Base-by-base conservation (phyloP, 768 basidiomycete genomes). In the Mycena pura region DNA sequence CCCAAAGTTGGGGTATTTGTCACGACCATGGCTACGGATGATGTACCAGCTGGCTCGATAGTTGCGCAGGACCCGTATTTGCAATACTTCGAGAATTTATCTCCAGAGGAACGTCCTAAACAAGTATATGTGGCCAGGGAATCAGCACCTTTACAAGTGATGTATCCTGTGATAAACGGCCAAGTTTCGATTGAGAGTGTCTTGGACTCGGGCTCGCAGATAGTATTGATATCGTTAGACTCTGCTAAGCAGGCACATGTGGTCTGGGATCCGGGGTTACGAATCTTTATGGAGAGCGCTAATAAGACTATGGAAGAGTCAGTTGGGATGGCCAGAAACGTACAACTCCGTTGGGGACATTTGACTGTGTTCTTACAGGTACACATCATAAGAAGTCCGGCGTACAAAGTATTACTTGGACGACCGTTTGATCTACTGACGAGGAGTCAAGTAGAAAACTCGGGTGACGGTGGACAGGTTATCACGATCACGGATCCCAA, bases 391-490 rank as follows among this genome's bases (percentile, higher is more conserved):
- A 24, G 52, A 17, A 56, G 49, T 1, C 64, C 68, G 0, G 66
- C 73, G 0, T 76, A 76, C 39, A 60, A 64, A 3, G 63, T 74
- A 3, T 39, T 76, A 2, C 31, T 76, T 1, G 74, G 74, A 3
- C 29, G 73, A 21, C 73, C 75, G 0, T 74, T 76, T 50, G 70
- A 73, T 45, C 60, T 68, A 0, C n/a, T 74, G 0, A 72, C 72
- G 0, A 43, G 52, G 19, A 73, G 53, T 5, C n/a, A n/a, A n/a
- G n/a, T n/a, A n/a, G n/a, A n/a, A n/a, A n/a, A n/a, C n/a, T n/a
- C n/a, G n/a, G n/a, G n/a, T n/a, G n/a, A n/a, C n/a, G n/a, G n/a
- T n/a, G n/a, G n/a, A n/a, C 66, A 70, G 45, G 57, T 50, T 0
- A 46, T 77, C 1, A 72, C 70, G 0, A 28, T 76, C 0, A 61